Base-by-base conservation (phyloP, 305 asterid genomes). In the Petunia hybrid region DNA sequence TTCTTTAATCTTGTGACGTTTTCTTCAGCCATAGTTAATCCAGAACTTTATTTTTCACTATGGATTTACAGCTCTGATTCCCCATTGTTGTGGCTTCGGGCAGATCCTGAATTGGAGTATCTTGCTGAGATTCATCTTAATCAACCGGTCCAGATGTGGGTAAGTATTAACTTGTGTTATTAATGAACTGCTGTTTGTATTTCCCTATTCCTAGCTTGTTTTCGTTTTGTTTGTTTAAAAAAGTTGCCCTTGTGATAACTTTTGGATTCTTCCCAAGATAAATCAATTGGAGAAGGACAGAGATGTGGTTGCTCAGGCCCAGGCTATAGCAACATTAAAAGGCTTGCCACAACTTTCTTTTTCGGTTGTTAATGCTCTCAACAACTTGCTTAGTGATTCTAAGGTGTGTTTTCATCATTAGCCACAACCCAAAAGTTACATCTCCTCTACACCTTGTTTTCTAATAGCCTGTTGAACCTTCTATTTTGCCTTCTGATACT, bases 61-160 rank as follows among this genome's bases (percentile, higher is more conserved):
- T 65, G 85, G 46, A 43, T 77, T 83, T 89, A 88, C 97, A 97
- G 99, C 81, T 89, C 98, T 60, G 99, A 97, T 88, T 92, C 99
- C 78, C 99, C 99, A 40, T 87, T 97, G 84, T 81, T 93, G 91
- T 97, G 99, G 99, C 92, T 95, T 79, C 92, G 98, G 10, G 99
- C 97, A 36, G 99, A 97, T 88, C 99, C 99, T 64, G 99, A 97
- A 87, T 87, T 97, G 95, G 99, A 97, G 89, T 97, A 95, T 88
- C 97, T 97, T 66, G 99, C 97, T 79, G 97, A 95, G 85, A 85
- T 95, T 84, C 95, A 91, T 87, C 89, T 92, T 83, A 93, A 90
- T 85, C 99, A 97, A 87, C 99, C 99, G 82, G 91, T 93, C 64
- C 99, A 93, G 90, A 97, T 94, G 98, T 97, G 99, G 99, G 99